Evolutionary conservation across 768 basidiomycete genomes (phyloP), one percentile per base, ranked within the genome.

Genomic region (Pholiota conissans): DNA sequence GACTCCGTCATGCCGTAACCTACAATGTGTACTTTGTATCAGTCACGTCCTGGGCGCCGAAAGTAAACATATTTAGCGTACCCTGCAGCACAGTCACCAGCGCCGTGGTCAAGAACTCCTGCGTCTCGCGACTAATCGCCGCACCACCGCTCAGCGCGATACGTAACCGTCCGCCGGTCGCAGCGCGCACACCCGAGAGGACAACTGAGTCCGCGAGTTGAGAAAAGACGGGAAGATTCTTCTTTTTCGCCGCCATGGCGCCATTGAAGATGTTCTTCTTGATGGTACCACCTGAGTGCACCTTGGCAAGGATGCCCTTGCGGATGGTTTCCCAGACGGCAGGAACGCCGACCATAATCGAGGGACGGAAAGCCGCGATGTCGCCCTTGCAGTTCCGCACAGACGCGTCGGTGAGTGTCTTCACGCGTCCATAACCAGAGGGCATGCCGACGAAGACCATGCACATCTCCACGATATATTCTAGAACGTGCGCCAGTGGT

Each of bases 1-100:
- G 92, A 88, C 69, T 98, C 96, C n/a, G 96, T 99, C 85, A 98
- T 87, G 30, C 96, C 95, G 67, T 95, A 96, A 52, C 92, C 93
- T 94, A 13, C 42, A 58, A 22, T 47, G 34, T 40, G 62, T 26
- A 37, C 35, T 28, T 62, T 18, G 64, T 54, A 35, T 63, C 34
- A 34, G 7, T 4, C 28, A 11, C 39, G 48, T 39, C 6, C 9
- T 28, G 45, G 16, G 32, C 11, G 22, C 45, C 7, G 35, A 49
- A 30, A 26, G 40, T 9, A 18, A 34, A 52, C 39, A 32, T 11
- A 42, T 6, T 6, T 32, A 32, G 68, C 79, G 57, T 58, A 93
- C 95, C 96, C 77, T 96, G 94, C 16, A 98, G 73, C 59, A 96
- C 75, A 24, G 82, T 88, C 14, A 94, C 91, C 22, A 99, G 76